These are phyloP conservation scores for Leishmania aethiopica DNA, from an alignment of 208 protist genomes.

Conservation along the genomic window DNA sequence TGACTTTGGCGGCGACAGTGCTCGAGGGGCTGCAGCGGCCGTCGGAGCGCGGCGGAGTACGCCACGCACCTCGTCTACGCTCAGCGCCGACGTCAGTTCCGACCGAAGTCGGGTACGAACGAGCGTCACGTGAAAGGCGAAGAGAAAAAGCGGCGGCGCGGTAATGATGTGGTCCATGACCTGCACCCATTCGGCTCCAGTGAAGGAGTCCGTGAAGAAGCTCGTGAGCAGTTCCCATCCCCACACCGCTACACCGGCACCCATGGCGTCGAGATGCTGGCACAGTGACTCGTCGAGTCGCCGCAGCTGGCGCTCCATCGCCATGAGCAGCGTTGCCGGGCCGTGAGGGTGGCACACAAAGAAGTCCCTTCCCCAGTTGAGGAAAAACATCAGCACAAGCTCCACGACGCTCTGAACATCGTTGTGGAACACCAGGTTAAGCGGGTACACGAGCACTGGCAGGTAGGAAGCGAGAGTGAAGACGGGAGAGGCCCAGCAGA, in stretches of 20 bases:
- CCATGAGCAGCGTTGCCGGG: conserved; percentile 51
- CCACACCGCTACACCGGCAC: conserved; percentile 68
- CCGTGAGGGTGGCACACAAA: conserved; percentile 81
- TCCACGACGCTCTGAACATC: conserved; percentile 80
- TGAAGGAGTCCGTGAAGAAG: conserved; percentile 80
- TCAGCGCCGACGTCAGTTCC: conserved; percentile 39
- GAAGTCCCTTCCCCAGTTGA: conserved; percentile 84
- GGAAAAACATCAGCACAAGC: conserved; percentile 64
- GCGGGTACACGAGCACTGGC: conserved; percentile 79
- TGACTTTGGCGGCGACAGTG: neutral
- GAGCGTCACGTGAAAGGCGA: conserved; percentile 68
- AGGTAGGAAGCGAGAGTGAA: conserved; percentile 77
- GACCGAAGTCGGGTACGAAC: conserved; percentile 31
- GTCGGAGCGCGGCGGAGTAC: conserved; percentile 39
- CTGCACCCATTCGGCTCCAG: conserved; percentile 79
- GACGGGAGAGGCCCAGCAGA: conserved; percentile 69
- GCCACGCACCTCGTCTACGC: conserved; percentile 44
- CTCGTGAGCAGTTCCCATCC: conserved; percentile 63
- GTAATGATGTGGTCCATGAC: conserved; percentile 89
- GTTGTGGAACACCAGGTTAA: conserved; percentile 57
- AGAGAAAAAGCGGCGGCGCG: conserved; percentile 81
- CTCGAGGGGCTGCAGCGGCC: neutral
- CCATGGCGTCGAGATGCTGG: conserved; percentile 57
- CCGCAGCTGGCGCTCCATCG: conserved; percentile 55
- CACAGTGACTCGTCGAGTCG: conserved; percentile 45